Base-by-base conservation (phyloP, 495 filamentous ascomycete genomes). In the Pseudomonodictys pantanalensis region DNA sequence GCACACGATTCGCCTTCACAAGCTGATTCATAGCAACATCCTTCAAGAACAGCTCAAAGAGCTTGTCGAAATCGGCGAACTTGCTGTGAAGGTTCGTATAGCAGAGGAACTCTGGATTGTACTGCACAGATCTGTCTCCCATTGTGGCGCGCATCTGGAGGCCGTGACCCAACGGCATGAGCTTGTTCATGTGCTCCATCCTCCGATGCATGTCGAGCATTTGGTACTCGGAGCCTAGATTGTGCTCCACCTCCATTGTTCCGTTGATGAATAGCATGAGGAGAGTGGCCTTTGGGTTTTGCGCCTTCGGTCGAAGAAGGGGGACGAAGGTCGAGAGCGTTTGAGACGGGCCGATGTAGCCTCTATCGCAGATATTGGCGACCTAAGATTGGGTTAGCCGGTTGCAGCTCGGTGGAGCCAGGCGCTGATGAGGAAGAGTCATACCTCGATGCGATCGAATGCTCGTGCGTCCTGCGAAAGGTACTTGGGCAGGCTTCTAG, bases 261-360 rank as follows among this genome's bases (percentile, higher is more conserved):
- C 69, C 69, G 43, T 71, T 70, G 42, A 70, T 56, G 65, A 69
- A 73, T 2, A 73, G 60, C 28, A 62, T 60, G 9, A 73, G 18
- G 15, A 73, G 53, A 1, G 69, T 70, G 15, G 71, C 69, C n/a
- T 71, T 52, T 10, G 62, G 60, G 51, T 71, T 73, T 7, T 52
- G 33, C 4, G 22, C 5, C 18, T 38, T 60, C 1, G 30, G 32
- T 22, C 64, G 29, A 20, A 72, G 64, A 3, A 69, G 28, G 8
- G 69, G 68, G 10, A 25, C 53, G 28, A 72, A 62, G 15, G 28
- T 28, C 18, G 15, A 30, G n/a, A 71, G 15, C 2, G 52, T 47
- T 12, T 25, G 23, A 8, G 10, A 23, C 2, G 30, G 38, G 3
- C 69, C 69, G 20, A 71, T 23, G 42, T 65, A 68, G 18, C 22